These are phyloP conservation scores for Torulaspora franciscae DNA, from an alignment of 805 yeast genomes.

Conservation along the genomic window DNA sequence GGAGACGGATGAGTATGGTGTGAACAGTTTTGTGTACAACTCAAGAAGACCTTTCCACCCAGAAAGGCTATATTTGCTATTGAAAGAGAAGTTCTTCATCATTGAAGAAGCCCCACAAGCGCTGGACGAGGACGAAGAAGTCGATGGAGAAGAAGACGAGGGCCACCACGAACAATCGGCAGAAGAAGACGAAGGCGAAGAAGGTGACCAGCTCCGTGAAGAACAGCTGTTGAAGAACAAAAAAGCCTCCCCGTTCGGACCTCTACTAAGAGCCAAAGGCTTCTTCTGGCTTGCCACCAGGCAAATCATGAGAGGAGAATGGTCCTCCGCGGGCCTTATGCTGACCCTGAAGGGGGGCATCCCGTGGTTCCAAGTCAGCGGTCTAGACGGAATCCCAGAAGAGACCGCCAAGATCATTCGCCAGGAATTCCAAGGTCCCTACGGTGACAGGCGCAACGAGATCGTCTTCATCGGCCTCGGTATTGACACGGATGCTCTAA, in stretches of 20 bases:
- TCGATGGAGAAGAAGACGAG: conserved; percentile 39
- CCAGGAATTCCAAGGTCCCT: conserved; percentile 38
- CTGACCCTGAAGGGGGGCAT: conserved; percentile 40
- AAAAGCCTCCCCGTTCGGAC: conserved; percentile 36
- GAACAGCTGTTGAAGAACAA: conserved; percentile 36
- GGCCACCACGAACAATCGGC: conserved; percentile 34
- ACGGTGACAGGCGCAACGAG: conserved; percentile 45
- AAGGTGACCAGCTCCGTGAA: conserved; percentile 32
- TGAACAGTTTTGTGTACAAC: conserved; percentile 41
- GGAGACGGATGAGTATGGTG: conserved; percentile 45
- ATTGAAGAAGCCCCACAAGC: conserved; percentile 42
- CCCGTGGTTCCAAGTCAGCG: conserved; percentile 41
- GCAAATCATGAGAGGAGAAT: conserved; percentile 40
- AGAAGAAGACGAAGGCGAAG: conserved; percentile 31
- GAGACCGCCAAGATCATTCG: conserved; percentile 34
- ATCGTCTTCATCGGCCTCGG: conserved; percentile 43
- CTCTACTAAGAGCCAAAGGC: conserved; percentile 41
- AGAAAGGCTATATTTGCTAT: conserved; percentile 36
- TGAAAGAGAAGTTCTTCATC: conserved; percentile 38
- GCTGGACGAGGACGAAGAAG: conserved; percentile 41
- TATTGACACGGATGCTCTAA: conserved; percentile 31
- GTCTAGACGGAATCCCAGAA: conserved; percentile 34
- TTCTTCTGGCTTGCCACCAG: conserved; percentile 45
- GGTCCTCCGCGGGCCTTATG: conserved; percentile 44
- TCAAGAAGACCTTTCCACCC: conserved; percentile 46